phyloP scores from a whole-genome alignment of 805 yeast species.

The Saturnispora sekii region DNA sequence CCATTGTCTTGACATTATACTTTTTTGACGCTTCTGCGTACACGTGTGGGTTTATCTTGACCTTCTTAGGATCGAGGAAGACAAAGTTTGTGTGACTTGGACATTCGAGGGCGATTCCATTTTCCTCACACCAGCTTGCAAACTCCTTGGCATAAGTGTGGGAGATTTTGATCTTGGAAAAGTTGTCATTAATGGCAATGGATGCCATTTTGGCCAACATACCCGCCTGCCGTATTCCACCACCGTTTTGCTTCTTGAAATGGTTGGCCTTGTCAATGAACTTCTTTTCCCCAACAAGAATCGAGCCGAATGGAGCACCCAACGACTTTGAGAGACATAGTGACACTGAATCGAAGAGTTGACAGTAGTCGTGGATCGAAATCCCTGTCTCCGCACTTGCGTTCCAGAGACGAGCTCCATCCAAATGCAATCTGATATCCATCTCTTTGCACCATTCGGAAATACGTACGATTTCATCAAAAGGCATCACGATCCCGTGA shows the following conservation, averaged over 20 bases:
- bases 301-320: constrained; percentile 91
- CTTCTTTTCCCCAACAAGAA: constrained; percentile 57
- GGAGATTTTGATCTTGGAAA: constrained; percentile 42
- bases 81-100: constrained; percentile 84
- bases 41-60: constrained; percentile 44
- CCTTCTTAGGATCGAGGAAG: constrained; percentile 49
- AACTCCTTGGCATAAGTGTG: constrained; percentile 46
- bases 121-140: constrained; percentile 38
- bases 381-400: constrained; percentile 72
- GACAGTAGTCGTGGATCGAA: constrained; percentile 59
- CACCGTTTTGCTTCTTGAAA: constrained; percentile 87
- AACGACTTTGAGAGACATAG: constrained; percentile 81
- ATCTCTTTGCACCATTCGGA: constrained; percentile 57
- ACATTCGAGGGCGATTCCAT: constrained; percentile 51
- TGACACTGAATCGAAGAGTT: constrained; percentile 78
- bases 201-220: constrained; percentile 71
- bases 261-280: constrained; percentile 67
- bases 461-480: constrained; percentile 66
- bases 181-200: constrained; percentile 67
- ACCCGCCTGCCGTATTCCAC: constrained; percentile 88
- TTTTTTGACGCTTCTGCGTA: constrained; percentile 34
- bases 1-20: constrained; percentile 54
- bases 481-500: constrained; percentile 73
- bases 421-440: constrained; percentile 63
- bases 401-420: constrained; percentile 94